Percentiles rank a stretch among this genome's conserved stretches.
Conservation (phyloP, 2,329 filamentous ascomycete genomes). For the Trichoderma gracile region DNA sequence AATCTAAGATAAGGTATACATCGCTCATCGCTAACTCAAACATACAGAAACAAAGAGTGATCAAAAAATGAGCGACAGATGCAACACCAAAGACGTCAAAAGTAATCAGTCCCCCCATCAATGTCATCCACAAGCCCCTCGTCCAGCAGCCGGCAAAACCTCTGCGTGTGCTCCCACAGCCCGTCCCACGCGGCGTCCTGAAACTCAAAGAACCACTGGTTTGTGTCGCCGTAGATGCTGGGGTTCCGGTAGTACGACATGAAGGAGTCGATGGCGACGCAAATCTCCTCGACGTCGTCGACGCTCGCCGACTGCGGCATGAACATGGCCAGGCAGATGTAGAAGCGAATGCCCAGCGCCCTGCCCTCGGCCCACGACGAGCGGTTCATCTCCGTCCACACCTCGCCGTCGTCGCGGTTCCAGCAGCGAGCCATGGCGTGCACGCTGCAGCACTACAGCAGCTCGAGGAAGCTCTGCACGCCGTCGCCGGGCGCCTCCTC, state of each 20-base stretch:
- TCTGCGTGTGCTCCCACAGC: neutral
- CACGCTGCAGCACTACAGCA: constrained; percentile 21
- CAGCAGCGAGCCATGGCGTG: constrained; percentile 12
- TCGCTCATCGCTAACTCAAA: constrained; percentile 19
- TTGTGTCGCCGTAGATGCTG: neutral
- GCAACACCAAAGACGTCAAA: neutral
- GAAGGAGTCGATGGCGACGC: neutral
- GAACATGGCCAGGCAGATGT: constrained; percentile 1
- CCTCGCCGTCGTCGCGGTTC: constrained; percentile 5
- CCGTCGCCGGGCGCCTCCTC: constrained; percentile 13
- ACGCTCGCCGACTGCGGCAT: neutral
- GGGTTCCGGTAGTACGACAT: neutral
- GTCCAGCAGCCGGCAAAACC: constrained; percentile 1
- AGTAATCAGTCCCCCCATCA: constrained; percentile 9
- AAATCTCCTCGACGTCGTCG: neutral
- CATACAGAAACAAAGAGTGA: neutral
- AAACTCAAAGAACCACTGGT: constrained; percentile 20
- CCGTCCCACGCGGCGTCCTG: constrained; percentile 12
- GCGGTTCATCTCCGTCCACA: constrained; percentile 15
- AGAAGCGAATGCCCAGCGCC: constrained; percentile 16
- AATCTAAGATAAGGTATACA: neutral
- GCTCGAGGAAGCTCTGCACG: constrained; percentile 22
- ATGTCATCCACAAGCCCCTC: constrained; percentile 7
- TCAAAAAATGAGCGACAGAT: neutral
- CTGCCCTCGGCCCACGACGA: constrained; percentile 7